These are phyloP conservation scores for Hypoxylon sp. DNA, from an alignment of 2,329 filamentous ascomycete genomes.

Conservation along the genomic window DNA sequence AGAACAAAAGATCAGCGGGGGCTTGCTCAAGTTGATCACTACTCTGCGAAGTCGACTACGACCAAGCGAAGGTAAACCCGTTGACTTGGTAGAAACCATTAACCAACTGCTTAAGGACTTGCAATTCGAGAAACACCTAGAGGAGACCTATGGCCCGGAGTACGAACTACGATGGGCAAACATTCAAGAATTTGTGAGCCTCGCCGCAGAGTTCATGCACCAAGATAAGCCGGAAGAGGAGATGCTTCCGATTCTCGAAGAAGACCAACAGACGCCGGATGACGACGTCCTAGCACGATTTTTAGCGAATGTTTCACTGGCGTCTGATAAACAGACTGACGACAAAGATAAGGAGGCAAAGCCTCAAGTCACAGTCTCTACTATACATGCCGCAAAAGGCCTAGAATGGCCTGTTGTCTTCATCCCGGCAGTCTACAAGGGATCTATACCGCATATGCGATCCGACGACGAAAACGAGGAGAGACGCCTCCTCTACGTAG, in stretches of 20 bases:
- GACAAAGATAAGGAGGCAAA: constrained; percentile 69
- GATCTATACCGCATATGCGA: constrained; percentile 89
- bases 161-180: constrained; percentile 88
- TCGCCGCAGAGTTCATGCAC: constrained; percentile 79
- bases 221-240: constrained; percentile 65
- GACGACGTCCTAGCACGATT: constrained; percentile 79
- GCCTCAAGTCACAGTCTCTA: constrained; percentile 87
- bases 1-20: constrained; percentile 68
- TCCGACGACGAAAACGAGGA: constrained; percentile 91
- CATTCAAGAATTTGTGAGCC: constrained; percentile 86
- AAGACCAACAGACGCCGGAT: constrained; percentile 77
- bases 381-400: constrained; percentile 95
- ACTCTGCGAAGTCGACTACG: constrained; percentile 54
- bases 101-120: constrained; percentile 74
- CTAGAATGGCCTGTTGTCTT: constrained; percentile 98
- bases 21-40: constrained; percentile 63
- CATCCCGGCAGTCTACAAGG: constrained; percentile 89
- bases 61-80: constrained; percentile 50
- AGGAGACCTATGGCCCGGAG: constrained; percentile 75
- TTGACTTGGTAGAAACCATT: constrained; percentile 64
- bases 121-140: constrained; percentile 80
- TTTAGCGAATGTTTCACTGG: constrained; percentile 90
- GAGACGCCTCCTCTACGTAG: constrained; percentile 89
- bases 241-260: constrained; percentile 76
- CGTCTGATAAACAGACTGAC: constrained; percentile 80